These are phyloP conservation scores for Saccharomycopsis synnaedendra DNA, from an alignment of 805 yeast genomes.

Conservation along the genomic window DNA sequence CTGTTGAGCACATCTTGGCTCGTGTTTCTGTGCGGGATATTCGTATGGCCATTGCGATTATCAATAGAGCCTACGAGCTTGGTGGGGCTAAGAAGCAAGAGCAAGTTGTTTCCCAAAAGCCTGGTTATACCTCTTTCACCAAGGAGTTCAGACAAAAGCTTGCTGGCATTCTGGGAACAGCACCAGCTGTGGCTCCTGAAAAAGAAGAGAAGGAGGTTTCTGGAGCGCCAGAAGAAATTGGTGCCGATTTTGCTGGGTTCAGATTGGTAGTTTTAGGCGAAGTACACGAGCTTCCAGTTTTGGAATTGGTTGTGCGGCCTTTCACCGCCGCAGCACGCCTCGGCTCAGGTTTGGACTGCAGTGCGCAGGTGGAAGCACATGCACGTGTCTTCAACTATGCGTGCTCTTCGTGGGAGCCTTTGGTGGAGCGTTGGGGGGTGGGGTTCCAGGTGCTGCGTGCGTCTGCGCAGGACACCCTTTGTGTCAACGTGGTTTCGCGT, in stretches of 20 bases:
- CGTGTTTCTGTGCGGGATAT: conserved; percentile 84
- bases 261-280: conserved; percentile 81
- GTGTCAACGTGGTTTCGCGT: conserved; percentile 64
- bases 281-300: conserved; percentile 79
- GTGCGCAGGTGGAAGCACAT: conserved; percentile 49
- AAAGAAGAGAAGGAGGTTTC: conserved; percentile 36
- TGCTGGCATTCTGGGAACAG: conserved; percentile 19
- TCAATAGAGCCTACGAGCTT: conserved; percentile 57
- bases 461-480: conserved; percentile 30
- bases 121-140: conserved; percentile 33
- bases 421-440: conserved; percentile 80
- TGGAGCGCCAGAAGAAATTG: conserved; percentile 57
- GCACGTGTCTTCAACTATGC: conserved; percentile 81
- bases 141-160: conserved; percentile 53
- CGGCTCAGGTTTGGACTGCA: conserved; percentile 16
- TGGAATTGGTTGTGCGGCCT: conserved; percentile 64
- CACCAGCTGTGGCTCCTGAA: neutral
- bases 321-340: conserved; percentile 61
- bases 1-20: conserved; percentile 70
- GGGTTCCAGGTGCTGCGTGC: conserved; percentile 55
- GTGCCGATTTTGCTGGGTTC: conserved; percentile 59
- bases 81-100: conserved; percentile 23
- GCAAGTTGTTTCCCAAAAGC: conserved; percentile 14
- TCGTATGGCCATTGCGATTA: conserved; percentile 60
- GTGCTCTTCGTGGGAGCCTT: conserved; percentile 90